Evolutionary conservation across 1,139 yeast species (phyloP).

Genomic region (Nadsonia commutata): DNA sequence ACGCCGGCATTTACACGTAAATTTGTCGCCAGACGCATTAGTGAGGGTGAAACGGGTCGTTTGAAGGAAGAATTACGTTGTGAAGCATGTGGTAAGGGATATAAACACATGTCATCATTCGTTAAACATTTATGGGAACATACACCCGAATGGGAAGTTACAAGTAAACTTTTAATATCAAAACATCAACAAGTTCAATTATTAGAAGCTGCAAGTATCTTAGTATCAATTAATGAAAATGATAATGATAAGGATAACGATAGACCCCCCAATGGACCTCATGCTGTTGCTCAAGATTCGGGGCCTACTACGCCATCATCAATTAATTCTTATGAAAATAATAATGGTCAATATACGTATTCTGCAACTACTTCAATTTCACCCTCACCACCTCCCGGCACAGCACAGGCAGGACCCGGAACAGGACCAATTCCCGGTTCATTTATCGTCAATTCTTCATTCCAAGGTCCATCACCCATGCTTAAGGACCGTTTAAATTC

Average conservation of each 20-base stretch:
- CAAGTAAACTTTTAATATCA: conserved; percentile 64
- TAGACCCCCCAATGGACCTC: conserved; percentile 1
- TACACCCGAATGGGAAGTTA: conserved; percentile 85
- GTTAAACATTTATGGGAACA: conserved; percentile 75
- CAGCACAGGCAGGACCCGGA: conserved; percentile 3
- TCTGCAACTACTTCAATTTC: conserved; percentile 2
- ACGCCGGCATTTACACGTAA: conserved; percentile 28
- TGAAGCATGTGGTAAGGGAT: conserved; percentile 84
- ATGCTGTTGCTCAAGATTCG: background rate
- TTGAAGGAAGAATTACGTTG: conserved; percentile 71
- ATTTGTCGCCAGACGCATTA: conserved; percentile 66
- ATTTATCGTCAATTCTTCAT: conserved; percentile 12
- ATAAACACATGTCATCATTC: conserved; percentile 69
- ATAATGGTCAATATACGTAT: background rate
- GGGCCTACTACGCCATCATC: background rate
- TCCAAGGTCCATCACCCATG: conserved; percentile 8
- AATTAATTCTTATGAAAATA: background rate
- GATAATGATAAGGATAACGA: conserved; percentile 15
- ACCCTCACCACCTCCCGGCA: conserved; percentile 7
- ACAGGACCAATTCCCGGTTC: conserved; percentile 4
- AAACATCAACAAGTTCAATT: conserved; percentile 86
- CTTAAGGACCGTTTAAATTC: too few species aligned
- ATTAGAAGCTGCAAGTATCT: conserved; percentile 74
- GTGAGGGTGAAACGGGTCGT: conserved; percentile 78
- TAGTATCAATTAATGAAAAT: conserved; percentile 65